Conservation (phyloP, 1,284 basidiomycete species). For the Amylostereum areolatum region DNA sequence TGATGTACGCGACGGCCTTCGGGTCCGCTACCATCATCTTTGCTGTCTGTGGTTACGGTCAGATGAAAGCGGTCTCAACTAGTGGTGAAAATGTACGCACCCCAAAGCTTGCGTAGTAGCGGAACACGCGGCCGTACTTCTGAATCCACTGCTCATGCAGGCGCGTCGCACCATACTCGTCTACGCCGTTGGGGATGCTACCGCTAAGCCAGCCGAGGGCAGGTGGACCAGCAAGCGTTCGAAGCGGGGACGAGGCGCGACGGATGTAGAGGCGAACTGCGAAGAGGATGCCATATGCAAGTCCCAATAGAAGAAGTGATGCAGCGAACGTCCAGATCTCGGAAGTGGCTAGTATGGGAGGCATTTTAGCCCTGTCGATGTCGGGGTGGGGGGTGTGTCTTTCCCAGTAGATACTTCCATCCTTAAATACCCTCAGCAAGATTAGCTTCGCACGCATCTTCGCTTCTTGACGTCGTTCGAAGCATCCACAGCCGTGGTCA, state of each 20-base stretch:
- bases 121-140: constrained; percentile 46
- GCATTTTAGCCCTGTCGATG: no score
- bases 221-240: constrained; percentile 19
- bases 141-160: constrained; percentile 48
- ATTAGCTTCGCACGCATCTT: no score
- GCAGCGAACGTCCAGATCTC: no score
- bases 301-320: no score
- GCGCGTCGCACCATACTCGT: constrained; percentile 30
- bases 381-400: no score
- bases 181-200: constrained; percentile 41
- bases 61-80: not conserved
- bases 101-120: constrained; percentile 36
- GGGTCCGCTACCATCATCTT: constrained; percentile 42
- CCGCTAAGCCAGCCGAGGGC: constrained; percentile 21
- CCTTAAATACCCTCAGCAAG: no score
- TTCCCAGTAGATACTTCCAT: no score
- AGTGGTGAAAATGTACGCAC: constrained; percentile 25
- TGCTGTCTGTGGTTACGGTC: constrained; percentile 22
- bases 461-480: no score
- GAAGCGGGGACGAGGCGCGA: constrained; percentile 22
- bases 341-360: no score
- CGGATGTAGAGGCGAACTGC: no score
- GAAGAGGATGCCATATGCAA: no score
- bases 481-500: no score
- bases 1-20: constrained; percentile 44